Base-by-base conservation (phyloP, 352 stramenopile species). In the Peronospora farinosa region DNA sequence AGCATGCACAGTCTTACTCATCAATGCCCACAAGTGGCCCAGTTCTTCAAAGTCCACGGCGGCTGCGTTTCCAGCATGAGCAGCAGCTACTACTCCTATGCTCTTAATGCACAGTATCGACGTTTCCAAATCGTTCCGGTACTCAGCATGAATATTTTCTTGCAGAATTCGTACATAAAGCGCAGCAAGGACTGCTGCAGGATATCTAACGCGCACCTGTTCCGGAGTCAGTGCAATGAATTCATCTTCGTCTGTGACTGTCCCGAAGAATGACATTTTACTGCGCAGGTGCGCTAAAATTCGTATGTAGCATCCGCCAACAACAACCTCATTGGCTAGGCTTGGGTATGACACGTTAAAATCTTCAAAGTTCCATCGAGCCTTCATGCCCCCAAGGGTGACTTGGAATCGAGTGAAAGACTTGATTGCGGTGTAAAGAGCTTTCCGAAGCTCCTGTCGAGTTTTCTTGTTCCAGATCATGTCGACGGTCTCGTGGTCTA, bases 341-440 rank as follows among this genome's bases (percentile, higher is more conserved):
- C 84, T 97, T 19, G 76, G 50, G 62, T 97, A 98, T 1, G 81
- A 59, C 10, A 98, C 88, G 11, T 47, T 55, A 49, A 98, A 98
- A 64, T 98, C 91, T 65, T 98, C 88, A 51, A 96, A 92, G 58
- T 98, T 98, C 95, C 95, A 98, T 12, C 90, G 71, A 27, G 93
- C 82, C 47, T 88, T 82, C 42, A 85, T 78, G 35, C 55, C 64
- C 2, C 67, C 78, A 13, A 69, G 62, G n/a, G 62, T 82, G 31
- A 72, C 77, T 42, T 89, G 77, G 15, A 90, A 86, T 33, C 84
- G 69, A 6, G 68, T 78, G 44, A 97, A 90, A 7, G 63, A 55
- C 44, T 96, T 69, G 49, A 98, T 88, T 54, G 91, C 86, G 16
- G 65, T 47, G 16, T 92, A 72, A 27, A 98, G 64, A 21, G 84